Base-by-base conservation (phyloP, 1,139 yeast species). In the Geotrichum carabidarum region DNA sequence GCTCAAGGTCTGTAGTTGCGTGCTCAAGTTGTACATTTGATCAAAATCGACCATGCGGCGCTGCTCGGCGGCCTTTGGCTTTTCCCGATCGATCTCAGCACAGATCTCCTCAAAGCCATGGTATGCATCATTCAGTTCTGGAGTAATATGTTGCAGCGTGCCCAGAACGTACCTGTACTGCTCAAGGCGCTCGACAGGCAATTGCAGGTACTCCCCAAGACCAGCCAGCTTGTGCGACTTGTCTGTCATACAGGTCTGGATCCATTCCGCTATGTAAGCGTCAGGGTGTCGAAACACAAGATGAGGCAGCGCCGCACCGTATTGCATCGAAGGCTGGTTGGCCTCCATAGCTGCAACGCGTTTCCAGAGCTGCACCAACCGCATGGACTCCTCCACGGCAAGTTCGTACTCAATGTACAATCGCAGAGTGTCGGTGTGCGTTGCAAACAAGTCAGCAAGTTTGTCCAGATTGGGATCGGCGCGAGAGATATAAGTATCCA, bases 201-300 rank as follows among this genome's bases (percentile, higher is more conserved):
- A 56, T 30, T 59, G 56, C 54, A 65, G 44, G 54, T 65, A 65
- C n/a, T 62, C 63, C 1, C 60, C 27, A 32, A 63, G 53, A 11
- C 57, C 45, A 1, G 50, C 30, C 36, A 64, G 54, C 12, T 59
- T 53, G 41, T 64, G 67, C 8, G 52, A 41, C 40, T 60, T 57
- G 34, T 51, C 48, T 34, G 53, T 57, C 27, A 50, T 45, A 43
- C 61, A 56, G 17, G 50, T 46, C 15, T 65, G 54, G 18, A 53
- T 46, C 67, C 68, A 65, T 34, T 62, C 65, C 2, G 63, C 65
- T 15, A 63, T 56, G 15, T 63, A 62, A 12, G 58, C 57, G 44
- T 62, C 66, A 4, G 66, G 65, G 50, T 64, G 66, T 30, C 60
- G 44, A 54, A 52, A 8, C 54, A 58, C 37, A 47, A 61, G 9